phyloP scores from a whole-genome alignment of 352 stramenopile species.

The Phytophthora palmivora region DNA sequence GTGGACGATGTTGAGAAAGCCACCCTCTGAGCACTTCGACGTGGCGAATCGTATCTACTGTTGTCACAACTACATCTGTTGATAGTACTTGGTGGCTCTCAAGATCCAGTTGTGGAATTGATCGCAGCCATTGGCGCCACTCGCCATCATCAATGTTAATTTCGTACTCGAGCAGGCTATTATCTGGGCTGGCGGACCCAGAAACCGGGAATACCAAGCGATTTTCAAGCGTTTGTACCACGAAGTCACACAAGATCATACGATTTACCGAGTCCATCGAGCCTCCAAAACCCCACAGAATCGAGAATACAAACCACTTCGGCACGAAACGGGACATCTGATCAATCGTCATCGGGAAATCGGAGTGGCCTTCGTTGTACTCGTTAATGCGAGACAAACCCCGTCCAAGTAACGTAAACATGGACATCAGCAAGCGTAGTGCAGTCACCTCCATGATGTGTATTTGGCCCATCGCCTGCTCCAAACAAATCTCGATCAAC shows the following conservation, averaged over 20 bases:
- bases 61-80: constrained; percentile 99
- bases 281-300: constrained; percentile 99
- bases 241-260: constrained; percentile 91
- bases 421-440: constrained; percentile 95
- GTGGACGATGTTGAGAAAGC: constrained; percentile 95
- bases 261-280: constrained; percentile 95
- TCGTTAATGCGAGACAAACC: constrained; percentile 95
- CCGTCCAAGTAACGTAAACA: constrained; percentile 96
- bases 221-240: constrained; percentile 89
- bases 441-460: constrained; percentile 98
- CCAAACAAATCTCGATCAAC: constrained; percentile 93
- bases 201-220: constrained; percentile 89
- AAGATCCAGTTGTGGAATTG: constrained; percentile 97
- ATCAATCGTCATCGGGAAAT: constrained; percentile 98
- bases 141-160: constrained; percentile 97
- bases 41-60: constrained; percentile 99
- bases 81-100: constrained; percentile 97
- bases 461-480: constrained; percentile 90
- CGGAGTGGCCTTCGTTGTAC: constrained; percentile 99
- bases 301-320: constrained; percentile 98
- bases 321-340: constrained; percentile 96
- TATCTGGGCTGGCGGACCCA: constrained; percentile 56
- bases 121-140: constrained; percentile 96
- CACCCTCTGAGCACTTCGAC: constrained; percentile 98
- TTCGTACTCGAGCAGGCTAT: constrained; percentile 96